These are phyloP conservation scores for Scenedesmus sp. DNA, from an alignment of 163 green algal species.

Conservation along the genomic window DNA sequence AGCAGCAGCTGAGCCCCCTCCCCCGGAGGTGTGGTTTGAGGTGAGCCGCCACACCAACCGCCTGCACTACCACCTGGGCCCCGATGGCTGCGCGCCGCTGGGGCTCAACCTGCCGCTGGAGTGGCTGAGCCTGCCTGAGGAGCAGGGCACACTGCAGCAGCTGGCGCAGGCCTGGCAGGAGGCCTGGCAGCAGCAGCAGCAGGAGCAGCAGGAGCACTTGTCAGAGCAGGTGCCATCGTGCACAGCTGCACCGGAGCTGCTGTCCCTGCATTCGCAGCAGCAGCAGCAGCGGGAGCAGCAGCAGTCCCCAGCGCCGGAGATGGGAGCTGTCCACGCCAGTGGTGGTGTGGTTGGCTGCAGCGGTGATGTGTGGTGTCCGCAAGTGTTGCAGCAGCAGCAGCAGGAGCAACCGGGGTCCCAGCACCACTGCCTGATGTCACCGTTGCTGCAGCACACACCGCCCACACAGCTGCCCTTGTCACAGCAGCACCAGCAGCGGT, in stretches of 20 bases:
- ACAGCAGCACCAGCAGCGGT: slow-evolving; percentile 32
- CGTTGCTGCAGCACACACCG: neutral
- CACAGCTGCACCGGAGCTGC: neutral
- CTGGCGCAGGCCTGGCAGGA: slow-evolving; percentile 30
- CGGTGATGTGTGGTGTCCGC: neutral
- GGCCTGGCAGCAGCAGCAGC: neutral
- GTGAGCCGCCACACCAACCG: slow-evolving; percentile 84
- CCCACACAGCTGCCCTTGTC: neutral
- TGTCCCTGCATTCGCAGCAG: neutral
- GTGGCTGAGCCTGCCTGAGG: slow-evolving; percentile 65
- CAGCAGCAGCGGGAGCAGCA: slow-evolving; percentile 32
- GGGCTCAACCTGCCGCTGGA: slow-evolving; percentile 85
- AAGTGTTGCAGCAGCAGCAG: neutral
- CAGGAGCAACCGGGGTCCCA: neutral
- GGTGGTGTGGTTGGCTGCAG: neutral
- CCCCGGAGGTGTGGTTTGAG: slow-evolving; percentile 81
- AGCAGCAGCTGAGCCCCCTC: neutral
- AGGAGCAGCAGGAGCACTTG: slow-evolving; percentile 5
- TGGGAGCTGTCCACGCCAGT: neutral
- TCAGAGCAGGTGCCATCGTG: neutral
- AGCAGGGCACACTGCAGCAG: slow-evolving; percentile 53
- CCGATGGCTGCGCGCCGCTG: slow-evolving; percentile 73
- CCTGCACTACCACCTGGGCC: slow-evolving; percentile 85
- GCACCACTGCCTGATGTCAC: neutral
- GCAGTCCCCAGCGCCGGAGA: no score